Evolutionary conservation across 1,284 basidiomycete species (phyloP), one percentile per base, ranked within the genome.

Genomic region (Somion occarium): DNA sequence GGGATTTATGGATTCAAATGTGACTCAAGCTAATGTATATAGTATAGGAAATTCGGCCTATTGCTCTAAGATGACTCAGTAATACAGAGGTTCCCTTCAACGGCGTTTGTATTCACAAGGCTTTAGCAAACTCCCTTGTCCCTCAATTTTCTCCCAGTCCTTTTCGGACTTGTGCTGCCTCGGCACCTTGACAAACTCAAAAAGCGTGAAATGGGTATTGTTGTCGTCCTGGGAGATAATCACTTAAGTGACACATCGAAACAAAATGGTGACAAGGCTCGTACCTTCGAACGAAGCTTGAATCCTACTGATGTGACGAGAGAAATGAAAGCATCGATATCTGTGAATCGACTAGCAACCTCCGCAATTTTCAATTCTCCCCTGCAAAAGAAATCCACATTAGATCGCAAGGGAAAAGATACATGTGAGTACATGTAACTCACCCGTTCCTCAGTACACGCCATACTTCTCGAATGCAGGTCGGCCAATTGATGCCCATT

Each of bases 41-140:
- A n/a, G n/a, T n/a, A n/a, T n/a, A n/a, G n/a, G n/a, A n/a, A n/a
- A n/a, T n/a, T n/a, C n/a, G n/a, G n/a, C n/a, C n/a, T n/a, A n/a
- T n/a, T n/a, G n/a, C n/a, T n/a, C n/a, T n/a, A n/a, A n/a, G n/a
- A n/a, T n/a, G n/a, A n/a, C n/a, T n/a, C n/a, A n/a, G n/a, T n/a
- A n/a, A n/a, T n/a, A n/a, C n/a, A n/a, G n/a, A n/a, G n/a, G n/a
- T 15, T 34, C 30, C 30, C 7, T 34, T 78, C 70, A 98, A 63
- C 96, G 80, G 62, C 92, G 82, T 71, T 99, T 99, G 69, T 99
- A 99, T 68, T 98, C 90, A 70, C 97, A 99, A 26, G 94, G 88
- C 66, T 94, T 93, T 53, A 99, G 74, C 38, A 85, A 67, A 57
- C 74, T 68, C 15, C 88, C 86, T 59, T 78, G 77, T 19, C 72